Percentiles rank a stretch among this genome's conserved stretches.
Conservation (phyloP, 305 asterid species). For the Ajuga reptans region DNA sequence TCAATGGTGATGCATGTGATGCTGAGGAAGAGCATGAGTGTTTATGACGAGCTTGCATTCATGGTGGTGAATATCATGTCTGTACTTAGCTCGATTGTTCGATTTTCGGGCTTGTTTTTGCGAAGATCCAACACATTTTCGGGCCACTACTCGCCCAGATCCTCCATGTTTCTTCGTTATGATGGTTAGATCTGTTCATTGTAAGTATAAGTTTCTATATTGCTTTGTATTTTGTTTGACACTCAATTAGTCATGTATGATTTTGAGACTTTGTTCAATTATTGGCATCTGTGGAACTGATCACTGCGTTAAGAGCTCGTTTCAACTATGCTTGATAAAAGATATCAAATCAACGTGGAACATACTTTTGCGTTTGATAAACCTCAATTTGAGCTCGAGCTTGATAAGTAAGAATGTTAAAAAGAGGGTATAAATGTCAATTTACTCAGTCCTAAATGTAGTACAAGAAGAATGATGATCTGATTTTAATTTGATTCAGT, state of each 20-base stretch:
- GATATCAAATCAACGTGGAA: no score
- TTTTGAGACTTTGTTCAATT: not conserved
- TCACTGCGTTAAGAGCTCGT: not conserved
- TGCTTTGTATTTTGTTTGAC: not conserved
- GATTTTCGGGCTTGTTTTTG: conserved; percentile 33
- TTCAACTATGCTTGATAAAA: no score
- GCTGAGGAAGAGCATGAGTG: conserved; percentile 45
- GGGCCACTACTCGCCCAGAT: conserved; percentile 27
- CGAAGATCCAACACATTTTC: conserved; percentile 21
- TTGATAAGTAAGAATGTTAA: no score
- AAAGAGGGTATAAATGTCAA: no score
- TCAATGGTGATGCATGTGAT: conserved; percentile 39
- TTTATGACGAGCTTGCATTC: conserved; percentile 37
- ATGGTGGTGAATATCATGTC: conserved; percentile 34
- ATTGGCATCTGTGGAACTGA: not conserved
- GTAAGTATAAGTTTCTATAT: not conserved
- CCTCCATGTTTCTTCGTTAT: conserved; percentile 31
- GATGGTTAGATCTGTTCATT: conserved; percentile 25
- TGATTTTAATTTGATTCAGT: no score
- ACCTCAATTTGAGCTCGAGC: no score
- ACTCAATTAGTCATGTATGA: not conserved
- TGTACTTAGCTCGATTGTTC: conserved; percentile 33
- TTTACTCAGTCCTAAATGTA: no score
- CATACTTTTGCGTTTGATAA: no score
- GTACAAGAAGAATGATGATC: no score